Percentiles rank a stretch among this genome's conserved stretches.
These are phyloP conservation scores for Penicillium ucsense DNA, from an alignment of 495 filamentous ascomycete species.

Conservation along the genomic window DNA sequence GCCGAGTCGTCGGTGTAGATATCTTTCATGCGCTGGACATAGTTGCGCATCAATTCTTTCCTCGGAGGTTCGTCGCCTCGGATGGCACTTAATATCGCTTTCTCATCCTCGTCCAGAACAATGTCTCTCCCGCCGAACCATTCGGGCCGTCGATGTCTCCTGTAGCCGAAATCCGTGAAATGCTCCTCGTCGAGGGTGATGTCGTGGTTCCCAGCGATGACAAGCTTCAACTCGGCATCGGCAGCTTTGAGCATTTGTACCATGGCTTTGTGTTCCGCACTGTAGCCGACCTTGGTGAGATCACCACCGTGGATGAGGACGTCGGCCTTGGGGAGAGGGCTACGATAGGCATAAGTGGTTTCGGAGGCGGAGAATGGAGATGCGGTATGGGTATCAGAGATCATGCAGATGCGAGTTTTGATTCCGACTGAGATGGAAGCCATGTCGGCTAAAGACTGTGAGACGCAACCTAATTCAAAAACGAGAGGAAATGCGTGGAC, in stretches of 20 bases:
- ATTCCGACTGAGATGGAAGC: constrained; percentile 7
- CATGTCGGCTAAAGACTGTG: constrained; percentile 6
- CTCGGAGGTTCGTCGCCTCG: background rate
- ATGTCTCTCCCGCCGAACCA: constrained; percentile 5
- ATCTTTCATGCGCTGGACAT: constrained; percentile 20
- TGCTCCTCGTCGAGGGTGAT: constrained; percentile 54
- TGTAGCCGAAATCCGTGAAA: constrained; percentile 26
- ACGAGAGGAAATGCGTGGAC: constrained; percentile 1
- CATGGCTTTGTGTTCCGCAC: constrained; percentile 41
- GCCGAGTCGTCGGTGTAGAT: constrained; percentile 43
- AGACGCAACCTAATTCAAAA: background rate
- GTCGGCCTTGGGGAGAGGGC: constrained; percentile 46
- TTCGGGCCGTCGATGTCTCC: constrained; percentile 22
- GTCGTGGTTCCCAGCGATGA: constrained; percentile 79
- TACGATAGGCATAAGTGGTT: constrained; percentile 29
- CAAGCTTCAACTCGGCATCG: constrained; percentile 60
- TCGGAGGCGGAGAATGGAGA: constrained; percentile 17
- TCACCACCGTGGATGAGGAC: constrained; percentile 68
- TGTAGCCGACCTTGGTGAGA: constrained; percentile 52
- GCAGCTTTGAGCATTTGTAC: constrained; percentile 46
- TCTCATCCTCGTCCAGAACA: constrained; percentile 6
- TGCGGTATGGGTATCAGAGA: constrained; percentile 54
- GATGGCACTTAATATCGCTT: constrained; percentile 1
- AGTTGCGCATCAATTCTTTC: constrained; percentile 6
- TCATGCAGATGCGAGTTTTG: constrained; percentile 46